Percentiles rank a stretch among this genome's conserved stretches.
Evolutionary conservation across 208 protist species (phyloP).

Genomic region (Hexamita inflata): DNA sequence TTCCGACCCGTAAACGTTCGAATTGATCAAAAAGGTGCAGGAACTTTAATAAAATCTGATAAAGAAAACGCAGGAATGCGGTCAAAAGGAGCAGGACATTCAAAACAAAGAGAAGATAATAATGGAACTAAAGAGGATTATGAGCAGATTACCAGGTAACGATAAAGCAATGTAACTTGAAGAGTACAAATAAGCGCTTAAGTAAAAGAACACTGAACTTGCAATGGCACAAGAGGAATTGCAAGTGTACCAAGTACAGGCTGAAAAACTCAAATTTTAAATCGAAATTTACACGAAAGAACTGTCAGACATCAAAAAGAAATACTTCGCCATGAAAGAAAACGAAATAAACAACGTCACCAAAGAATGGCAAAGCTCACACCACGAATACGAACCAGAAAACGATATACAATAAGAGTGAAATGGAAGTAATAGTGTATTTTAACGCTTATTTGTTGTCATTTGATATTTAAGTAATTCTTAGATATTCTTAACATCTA

Average conservation of each 20-base stretch:
- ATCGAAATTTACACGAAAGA: conserved; percentile 26
- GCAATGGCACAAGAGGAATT: conserved; percentile 22
- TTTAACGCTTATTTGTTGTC: too few species aligned
- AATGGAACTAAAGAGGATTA: conserved; percentile 27
- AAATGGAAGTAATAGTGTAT: too few species aligned
- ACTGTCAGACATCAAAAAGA: conserved; percentile 20
- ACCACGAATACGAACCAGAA: too few species aligned
- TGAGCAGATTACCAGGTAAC: conserved; percentile 2
- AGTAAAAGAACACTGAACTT: conserved; percentile 1
- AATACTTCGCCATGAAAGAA: conserved; percentile 29
- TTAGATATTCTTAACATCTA: too few species aligned
- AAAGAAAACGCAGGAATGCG: conserved; percentile 67
- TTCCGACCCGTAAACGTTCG: conserved; percentile 69
- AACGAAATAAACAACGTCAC: too few species aligned
- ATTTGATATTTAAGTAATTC: too few species aligned
- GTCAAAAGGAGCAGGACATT: conserved; percentile 20
- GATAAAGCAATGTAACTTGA: conserved; percentile 23
- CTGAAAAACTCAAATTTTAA: background rate
- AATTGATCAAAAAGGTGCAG: conserved; percentile 86
- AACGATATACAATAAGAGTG: too few species aligned
- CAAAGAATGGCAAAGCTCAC: too few species aligned
- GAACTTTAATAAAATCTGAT: conserved; percentile 78
- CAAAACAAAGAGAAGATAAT: conserved; percentile 35
- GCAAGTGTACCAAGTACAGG: background rate
- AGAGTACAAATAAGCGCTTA: background rate